Percentiles rank a stretch among this genome's conserved stretches.
Conservation (phyloP, 1,284 basidiomycete species). For the Ustanciosporium gigantosporum region DNA sequence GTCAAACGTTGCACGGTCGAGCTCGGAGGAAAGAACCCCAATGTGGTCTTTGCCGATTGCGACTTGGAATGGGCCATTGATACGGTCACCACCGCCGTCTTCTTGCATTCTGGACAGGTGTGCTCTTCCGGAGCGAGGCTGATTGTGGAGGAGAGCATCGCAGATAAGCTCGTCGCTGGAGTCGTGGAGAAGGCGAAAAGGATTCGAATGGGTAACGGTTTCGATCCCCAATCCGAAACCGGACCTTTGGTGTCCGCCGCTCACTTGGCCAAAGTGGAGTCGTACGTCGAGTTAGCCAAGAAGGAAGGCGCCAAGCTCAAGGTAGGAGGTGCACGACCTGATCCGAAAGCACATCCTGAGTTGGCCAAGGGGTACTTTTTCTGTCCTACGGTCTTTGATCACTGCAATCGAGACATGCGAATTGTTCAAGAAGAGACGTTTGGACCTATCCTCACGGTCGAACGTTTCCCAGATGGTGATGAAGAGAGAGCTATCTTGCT, state of each 20-base stretch:
- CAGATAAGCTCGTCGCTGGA: constrained; percentile 54
- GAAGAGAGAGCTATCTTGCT: constrained; percentile 52
- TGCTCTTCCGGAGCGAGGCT: constrained; percentile 58
- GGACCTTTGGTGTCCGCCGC: constrained; percentile 57
- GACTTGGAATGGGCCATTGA: constrained; percentile 58
- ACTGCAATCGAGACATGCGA: constrained; percentile 58
- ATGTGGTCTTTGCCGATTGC: constrained; percentile 59
- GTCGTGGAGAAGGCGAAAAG: constrained; percentile 55
- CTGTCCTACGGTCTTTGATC: constrained; percentile 57
- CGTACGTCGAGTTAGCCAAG: constrained; percentile 46
- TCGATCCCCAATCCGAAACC: constrained; percentile 51
- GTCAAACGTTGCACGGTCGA: constrained; percentile 60
- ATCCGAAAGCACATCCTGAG: constrained; percentile 43
- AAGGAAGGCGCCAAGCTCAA: constrained; percentile 53
- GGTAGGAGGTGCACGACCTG: constrained; percentile 52
- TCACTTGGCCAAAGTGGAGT: constrained; percentile 54
- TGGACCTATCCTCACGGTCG: constrained; percentile 59
- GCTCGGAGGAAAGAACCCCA: constrained; percentile 60
- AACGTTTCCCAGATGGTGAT: constrained; percentile 57
- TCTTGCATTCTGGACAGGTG: constrained; percentile 60
- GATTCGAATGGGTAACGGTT: constrained; percentile 56
- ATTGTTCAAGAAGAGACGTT: constrained; percentile 60
- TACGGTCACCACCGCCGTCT: constrained; percentile 57
- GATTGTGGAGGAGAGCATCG: constrained; percentile 59
- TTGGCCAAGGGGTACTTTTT: constrained; percentile 59